A percentile compares a stretch with the other conserved stretches of the same genome.
These are phyloP conservation scores for Viola pubescens DNA, from an alignment of 441 rosid genomes.

Conservation along the genomic window DNA sequence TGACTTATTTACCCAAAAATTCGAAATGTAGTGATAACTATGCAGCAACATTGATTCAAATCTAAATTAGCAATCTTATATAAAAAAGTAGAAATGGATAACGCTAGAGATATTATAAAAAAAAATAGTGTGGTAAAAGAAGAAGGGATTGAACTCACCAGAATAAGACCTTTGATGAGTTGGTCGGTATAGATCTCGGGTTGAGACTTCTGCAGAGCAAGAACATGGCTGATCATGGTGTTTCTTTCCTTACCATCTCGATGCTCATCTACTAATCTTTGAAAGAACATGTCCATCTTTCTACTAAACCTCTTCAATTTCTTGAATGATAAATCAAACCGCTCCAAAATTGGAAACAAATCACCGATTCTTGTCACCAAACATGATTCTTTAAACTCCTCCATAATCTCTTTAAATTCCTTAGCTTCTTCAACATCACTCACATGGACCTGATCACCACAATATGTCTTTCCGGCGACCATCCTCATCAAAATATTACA, in stretches of 20 bases:
- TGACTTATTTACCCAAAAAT: not conserved
- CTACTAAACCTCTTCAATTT: not conserved
- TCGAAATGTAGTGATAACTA: too few species aligned
- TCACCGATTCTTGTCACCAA: slow-evolving; percentile 1
- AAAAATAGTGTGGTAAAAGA: not conserved
- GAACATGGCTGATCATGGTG: slow-evolving; percentile 16
- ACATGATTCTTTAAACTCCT: not conserved
- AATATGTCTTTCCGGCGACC: slow-evolving; percentile 13
- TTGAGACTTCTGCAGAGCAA: not conserved
- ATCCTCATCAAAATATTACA: slow-evolving; percentile 16
- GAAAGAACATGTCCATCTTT: slow-evolving; percentile 15
- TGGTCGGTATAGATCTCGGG: slow-evolving; percentile 10
- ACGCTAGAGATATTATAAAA: not conserved
- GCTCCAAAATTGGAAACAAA: slow-evolving; percentile 10
- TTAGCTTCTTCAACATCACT: slow-evolving; percentile 6
- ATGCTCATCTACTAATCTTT: slow-evolving; percentile 11
- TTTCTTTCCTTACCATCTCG: not conserved
- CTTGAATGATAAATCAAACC: slow-evolving; percentile 11
- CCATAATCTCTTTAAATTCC: slow-evolving; percentile 3
- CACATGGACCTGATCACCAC: not conserved
- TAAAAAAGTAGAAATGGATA: too few species aligned
- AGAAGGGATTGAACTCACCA: not conserved
- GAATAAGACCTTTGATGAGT: slow-evolving; percentile 17
- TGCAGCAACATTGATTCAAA: too few species aligned
- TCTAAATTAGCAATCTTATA: too few species aligned